Base-by-base conservation (phyloP, 2,329 filamentous ascomycete species). In the Pseudocercospora ulei region DNA sequence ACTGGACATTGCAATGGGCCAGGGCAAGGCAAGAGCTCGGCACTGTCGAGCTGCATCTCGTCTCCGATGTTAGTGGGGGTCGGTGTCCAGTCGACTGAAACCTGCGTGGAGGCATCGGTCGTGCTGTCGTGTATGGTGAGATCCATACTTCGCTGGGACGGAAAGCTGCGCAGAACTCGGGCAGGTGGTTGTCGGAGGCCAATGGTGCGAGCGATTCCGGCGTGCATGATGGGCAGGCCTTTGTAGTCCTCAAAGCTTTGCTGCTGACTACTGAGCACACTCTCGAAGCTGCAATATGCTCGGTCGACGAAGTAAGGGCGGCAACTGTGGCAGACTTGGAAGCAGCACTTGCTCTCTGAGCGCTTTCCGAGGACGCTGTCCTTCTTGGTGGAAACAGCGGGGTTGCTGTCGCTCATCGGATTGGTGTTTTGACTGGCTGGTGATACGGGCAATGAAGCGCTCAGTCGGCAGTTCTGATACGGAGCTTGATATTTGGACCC, bases 241-340 rank as follows among this genome's bases (percentile, higher is more conserved):
- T 47, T 30, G 7, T 49, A 43, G 7, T 65, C 61, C 11, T 60
- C 46, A 13, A 33, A 11, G 11, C 11, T 11, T 7, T 31, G 17
- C 17, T 2, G 7, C 22, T 60, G 51, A 20, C 62, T 59, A 17
- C 52, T 56, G 14, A 67, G 56, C 20, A 70, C 57, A 7, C 62
- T 53, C 3, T 65, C 59, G 44, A 73, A 62, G 17, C 65, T 66
- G 5, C 59, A 57, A 50, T 59, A 69, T 20, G 64, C 50, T 3
- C 68, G 63, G 28, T 71, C 67, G n/a, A 58, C 59, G 45, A 64
- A 67, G 46, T 65, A 66, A 2, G 67, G 66, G 18, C 69, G 64
- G 47, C 70, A 73, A n/a, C 51, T 55, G 19, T 67, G 66, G 44
- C 70, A 73, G 35, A 64, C 63, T 34, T 62, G 60, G 48, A 64